Base-by-base conservation (phyloP, 2,329 filamentous ascomycete species). In the Pezicula neosporulosa region DNA sequence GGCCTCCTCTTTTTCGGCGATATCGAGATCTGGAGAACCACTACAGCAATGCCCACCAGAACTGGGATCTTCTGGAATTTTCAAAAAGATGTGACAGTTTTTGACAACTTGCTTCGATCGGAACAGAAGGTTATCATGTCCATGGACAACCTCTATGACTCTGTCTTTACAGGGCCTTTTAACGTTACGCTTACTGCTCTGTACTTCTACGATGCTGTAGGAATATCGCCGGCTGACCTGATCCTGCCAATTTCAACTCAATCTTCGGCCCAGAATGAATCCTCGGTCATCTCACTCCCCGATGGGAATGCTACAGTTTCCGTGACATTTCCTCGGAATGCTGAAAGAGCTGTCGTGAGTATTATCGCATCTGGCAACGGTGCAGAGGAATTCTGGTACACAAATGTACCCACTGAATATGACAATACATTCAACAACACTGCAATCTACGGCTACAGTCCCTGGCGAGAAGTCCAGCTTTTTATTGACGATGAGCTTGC, bases 371-470 rank as follows among this genome's bases (percentile, higher is more conserved):
- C 83, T 56, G 89, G 87, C 1, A 89, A 93, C 64, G 77, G 77
- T 1, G 70, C 75, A n/a, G 89, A 93, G 69, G 89, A 93, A 66
- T 92, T 91, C 60, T 93, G 89, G 88, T 92, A 85, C 81, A 81
- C 77, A 50, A 91, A 92, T 62, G 82, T 90, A 1, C 80, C 85
- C 1, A 77, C 83, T 35, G 79, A 77, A 10, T 80, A 83, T 56
- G 73, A 72, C 2, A 56, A 74, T 27, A 76, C 77, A 2, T 91
- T 90, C 63, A 75, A 77, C 1, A 81, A 78, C 12, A 66, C 69
- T 1, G 45, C 50, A 15, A 72, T 89, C 0, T 80, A 80, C 18
- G 87, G 86, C 0, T 81, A 81, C 60, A 84, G 84, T 5, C 81
- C 87, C 1, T 92, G 87, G 65, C 81, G 89, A 24, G 89, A 94